Evolutionary conservation across 169 alveolate genomes (phyloP).

Genomic region (Sarcocystis neurona): DNA sequence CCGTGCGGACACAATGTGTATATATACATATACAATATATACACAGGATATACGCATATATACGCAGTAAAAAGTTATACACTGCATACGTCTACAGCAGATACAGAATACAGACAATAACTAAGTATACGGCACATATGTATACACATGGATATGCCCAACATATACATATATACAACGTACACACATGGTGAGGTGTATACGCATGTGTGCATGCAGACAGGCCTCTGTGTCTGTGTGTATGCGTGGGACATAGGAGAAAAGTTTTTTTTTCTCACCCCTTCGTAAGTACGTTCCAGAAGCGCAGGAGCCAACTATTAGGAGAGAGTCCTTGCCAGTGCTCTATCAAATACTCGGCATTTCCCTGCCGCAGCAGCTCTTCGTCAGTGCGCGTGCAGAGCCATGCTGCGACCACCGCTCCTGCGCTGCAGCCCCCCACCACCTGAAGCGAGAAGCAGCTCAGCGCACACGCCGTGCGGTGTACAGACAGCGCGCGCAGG

Average conservation of each 20-base stretch:
- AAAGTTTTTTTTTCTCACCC: no score
- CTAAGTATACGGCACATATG: no score
- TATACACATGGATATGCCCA: not conserved
- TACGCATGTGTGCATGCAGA: no score
- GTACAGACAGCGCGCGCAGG: not conserved
- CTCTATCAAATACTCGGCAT: conserved; percentile 61
- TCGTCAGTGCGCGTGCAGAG: conserved; percentile 75
- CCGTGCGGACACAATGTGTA: no score
- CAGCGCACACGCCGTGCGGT: not conserved
- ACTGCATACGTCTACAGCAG: no score
- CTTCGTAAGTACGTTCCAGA: conserved; percentile 67
- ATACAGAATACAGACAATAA: no score
- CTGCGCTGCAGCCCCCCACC: conserved; percentile 80
- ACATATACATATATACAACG: not conserved
- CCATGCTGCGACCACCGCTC: conserved; percentile 81
- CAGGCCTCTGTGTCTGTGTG: no score
- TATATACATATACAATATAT: no score
- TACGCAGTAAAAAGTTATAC: no score
- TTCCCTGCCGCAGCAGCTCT: conserved; percentile 70
- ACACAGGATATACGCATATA: no score
- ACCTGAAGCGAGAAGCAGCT: conserved; percentile 59
- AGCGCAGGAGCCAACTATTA: conserved; percentile 66
- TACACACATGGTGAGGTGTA: no score
- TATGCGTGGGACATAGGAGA: no score
- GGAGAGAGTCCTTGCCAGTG: conserved; percentile 69